Evolutionary conservation across 345 rosid species (phyloP), one percentile per base, ranked within the genome.

Genomic region (Eucalyptus grandis): DNA sequence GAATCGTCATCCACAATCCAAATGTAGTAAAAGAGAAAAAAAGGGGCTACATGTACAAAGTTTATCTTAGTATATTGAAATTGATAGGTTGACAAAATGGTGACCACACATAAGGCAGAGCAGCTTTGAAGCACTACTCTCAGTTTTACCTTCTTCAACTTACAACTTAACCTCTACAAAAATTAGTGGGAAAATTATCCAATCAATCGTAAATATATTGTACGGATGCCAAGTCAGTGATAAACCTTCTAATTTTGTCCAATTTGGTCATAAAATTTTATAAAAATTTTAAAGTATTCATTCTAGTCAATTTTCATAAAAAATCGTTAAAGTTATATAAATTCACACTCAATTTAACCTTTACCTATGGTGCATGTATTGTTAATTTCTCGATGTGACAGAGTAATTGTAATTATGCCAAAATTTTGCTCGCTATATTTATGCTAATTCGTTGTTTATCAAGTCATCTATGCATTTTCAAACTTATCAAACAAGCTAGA

Each of bases 211-310:
- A 3, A 60, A 60, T 27, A 11, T 27, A 12, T 60, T 26, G 0
- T 12, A 13, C 0, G 16, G 0, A 60, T 60, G 15, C 0, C 16
- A 60, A 60, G 6, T 60, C 4, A 13, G 0, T 13, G 1, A 60
- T 60, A 3, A 60, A 0, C n/a, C 2, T 60, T 60, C 14, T 3
- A 5, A 27, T 60, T 60, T 60, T 60, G 4, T 0, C 1, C 1
- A 60, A 60, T 60, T 12, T 27, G 1, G 1, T 60, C 4, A 12
- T 27, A 60, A 60, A 27, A 1, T 13, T 60, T 60, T 3, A 0
- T 6, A 27, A 27, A 60, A 60, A 60, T 60, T 60, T 16, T 13
- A 60, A 6, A 27, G 16, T 27, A 12, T 13, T 60, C 4, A 11
- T 60, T 27, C 15, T 0, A 12, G 1, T 60, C n/a, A 5, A 60